Conservation (phyloP, 352 stramenopile genomes). For the Phytophthora brassicae region DNA sequence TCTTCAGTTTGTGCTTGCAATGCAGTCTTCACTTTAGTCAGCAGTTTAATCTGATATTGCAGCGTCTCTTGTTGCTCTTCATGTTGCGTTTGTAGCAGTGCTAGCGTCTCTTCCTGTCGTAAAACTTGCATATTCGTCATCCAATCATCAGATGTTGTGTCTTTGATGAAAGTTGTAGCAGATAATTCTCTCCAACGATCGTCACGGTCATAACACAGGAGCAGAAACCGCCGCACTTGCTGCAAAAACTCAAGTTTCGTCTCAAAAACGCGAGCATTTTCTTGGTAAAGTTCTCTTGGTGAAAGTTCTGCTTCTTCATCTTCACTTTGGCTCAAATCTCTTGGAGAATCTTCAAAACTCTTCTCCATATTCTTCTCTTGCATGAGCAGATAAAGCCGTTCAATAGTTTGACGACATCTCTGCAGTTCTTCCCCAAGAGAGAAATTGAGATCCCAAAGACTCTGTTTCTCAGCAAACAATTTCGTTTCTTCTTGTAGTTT, state of each 20-base stretch:
- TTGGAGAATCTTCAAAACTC: background rate
- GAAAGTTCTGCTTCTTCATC: constrained; percentile 9
- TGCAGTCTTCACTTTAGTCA: constrained; percentile 38
- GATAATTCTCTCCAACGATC: constrained; percentile 57
- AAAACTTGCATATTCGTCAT: constrained; percentile 60
- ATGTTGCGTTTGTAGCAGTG: constrained; percentile 53
- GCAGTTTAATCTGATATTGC: constrained; percentile 47
- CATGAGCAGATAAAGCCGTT: constrained; percentile 43
- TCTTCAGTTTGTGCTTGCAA: constrained; percentile 44
- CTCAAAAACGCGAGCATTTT: constrained; percentile 46
- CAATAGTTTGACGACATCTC: constrained; percentile 38
- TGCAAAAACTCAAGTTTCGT: constrained; percentile 52
- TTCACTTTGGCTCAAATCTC: background rate
- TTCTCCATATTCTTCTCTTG: background rate
- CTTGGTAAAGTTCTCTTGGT: constrained; percentile 33
- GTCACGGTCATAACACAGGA: constrained; percentile 72
- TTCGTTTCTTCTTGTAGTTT: constrained; percentile 58
- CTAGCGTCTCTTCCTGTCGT: constrained; percentile 52
- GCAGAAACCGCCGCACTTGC: constrained; percentile 51
- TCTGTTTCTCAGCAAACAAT: constrained; percentile 65
- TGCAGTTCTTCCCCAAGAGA: constrained; percentile 47
- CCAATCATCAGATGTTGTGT: constrained; percentile 67
- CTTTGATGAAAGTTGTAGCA: constrained; percentile 48
- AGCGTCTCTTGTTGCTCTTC: constrained; percentile 41
- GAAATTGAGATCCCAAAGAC: constrained; percentile 57